phyloP scores from a whole-genome alignment of 1,284 basidiomycete genomes.

The Rhodotorula sp. region DNA sequence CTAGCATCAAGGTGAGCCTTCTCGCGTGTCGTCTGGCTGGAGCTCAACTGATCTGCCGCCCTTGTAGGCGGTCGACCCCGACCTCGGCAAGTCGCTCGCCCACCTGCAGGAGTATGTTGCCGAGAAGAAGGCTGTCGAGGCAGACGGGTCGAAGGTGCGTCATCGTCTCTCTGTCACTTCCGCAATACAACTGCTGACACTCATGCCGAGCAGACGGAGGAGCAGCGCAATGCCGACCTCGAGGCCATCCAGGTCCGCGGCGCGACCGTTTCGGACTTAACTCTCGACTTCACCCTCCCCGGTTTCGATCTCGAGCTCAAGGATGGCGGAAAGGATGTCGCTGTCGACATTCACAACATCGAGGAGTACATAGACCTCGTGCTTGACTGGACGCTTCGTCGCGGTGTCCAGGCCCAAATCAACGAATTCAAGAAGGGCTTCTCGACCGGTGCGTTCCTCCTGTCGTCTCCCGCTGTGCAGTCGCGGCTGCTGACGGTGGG shows the following conservation, averaged over 20 bases:
- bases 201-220: slow-evolving; percentile 42
- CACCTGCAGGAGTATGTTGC: slow-evolving; percentile 64
- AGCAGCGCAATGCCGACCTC: slow-evolving; percentile 48
- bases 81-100: slow-evolving; percentile 78
- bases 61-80: slow-evolving; percentile 68
- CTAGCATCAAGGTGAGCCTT: slow-evolving; percentile 65
- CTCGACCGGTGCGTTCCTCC: slow-evolving; percentile 34
- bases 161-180: slow-evolving; percentile 37
- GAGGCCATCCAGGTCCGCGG: slow-evolving; percentile 55
- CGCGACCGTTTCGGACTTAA: slow-evolving; percentile 71
- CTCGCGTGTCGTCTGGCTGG: too few relatives aligned
- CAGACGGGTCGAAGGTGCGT: slow-evolving; percentile 48
- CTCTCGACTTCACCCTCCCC: slow-evolving; percentile 92
- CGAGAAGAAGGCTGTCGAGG: slow-evolving; percentile 52
- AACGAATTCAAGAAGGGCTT: slow-evolving; percentile 50
- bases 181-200: too few relatives aligned
- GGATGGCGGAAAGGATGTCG: slow-evolving; percentile 68
- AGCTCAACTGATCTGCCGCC: too few relatives aligned
- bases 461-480: too few relatives aligned
- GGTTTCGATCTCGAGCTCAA: slow-evolving; percentile 84
- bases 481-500: neutral
- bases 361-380: slow-evolving; percentile 76
- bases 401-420: slow-evolving; percentile 45
- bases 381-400: slow-evolving; percentile 47
- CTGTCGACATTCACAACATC: slow-evolving; percentile 80